Base-by-base conservation (phyloP, 352 stramenopile genomes). In the Blastocystis sp. region DNA sequence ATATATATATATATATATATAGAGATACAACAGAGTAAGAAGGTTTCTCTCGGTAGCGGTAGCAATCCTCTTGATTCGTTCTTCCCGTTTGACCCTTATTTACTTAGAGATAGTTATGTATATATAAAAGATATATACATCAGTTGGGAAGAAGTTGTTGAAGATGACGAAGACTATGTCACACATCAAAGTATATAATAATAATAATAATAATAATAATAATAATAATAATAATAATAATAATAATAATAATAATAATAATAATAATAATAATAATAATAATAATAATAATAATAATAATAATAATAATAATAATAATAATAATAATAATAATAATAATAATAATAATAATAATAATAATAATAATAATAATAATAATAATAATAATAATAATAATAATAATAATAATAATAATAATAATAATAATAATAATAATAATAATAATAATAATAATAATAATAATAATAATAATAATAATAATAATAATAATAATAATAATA, bases 31-130 rank as follows among this genome's bases (percentile, higher is more conserved):
- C 43, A 70, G 39, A 58, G 44, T 47, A 47, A 39, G 37, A 27
- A 43, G 5, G 67, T 52, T 10, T 56, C 54, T 7, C 42, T 74
- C 1, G 65, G 67, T 13, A 66, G 54, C 25, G 68, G 68, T 40
- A 79, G 68, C 3, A 85, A 85, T 70, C 78, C 78, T 5, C 58
- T 85, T 6, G 75, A 82, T 49, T 84, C 77, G 1, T 96, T 94
- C 64, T 96, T 96, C 56, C 88, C 88, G 21, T 96, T 95, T 59
- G 88, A 96, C 71, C 88, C 88, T 4, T 94, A 94, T 64, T 70
- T 96, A 31, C 67, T 96, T 24, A 75, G 84, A 16, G 76, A 78
- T 27, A 94, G 84, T 18, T 89, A 91, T 67, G 73, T 70, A 21
- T 91, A 81, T 65, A 83, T 96, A 42, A 80, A 84, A 2, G 78